Evolutionary conservation across 305 asterid species (phyloP), one percentile per base, ranked within the genome.

Genomic region (Andrographis paniculata): DNA sequence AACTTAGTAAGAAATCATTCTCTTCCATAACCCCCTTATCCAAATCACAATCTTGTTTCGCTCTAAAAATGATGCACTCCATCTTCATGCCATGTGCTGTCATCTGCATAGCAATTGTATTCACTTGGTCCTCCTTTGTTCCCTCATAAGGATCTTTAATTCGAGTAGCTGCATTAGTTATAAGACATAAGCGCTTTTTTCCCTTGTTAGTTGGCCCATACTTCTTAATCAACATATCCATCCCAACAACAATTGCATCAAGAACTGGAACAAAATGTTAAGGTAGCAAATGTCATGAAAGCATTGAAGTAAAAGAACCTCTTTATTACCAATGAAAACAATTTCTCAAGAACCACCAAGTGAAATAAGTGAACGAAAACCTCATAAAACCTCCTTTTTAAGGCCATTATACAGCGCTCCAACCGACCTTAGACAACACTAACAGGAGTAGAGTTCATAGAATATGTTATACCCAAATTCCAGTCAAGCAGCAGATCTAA

Each of bases 71-170:
- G 42, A 91, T 37, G 46, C 89, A 82, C 42, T 91, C 95, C 94
- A 91, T 83, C 80, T 77, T 91, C 88, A 91, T 78, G 70, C 96
- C 89, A 70, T 68, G 75, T 19, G 73, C 54, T 58, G 23, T 56
- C 94, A 91, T 78, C 78, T 86, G 95, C 40, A 66, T 59, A 49
- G 92, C 92, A 75, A 91, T 71, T 60, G 88, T 80, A 71, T 68
- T 78, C 51, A 91, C 91, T 72, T 91, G 96, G 60, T 83, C 95
- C 73, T 83, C 92, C 76, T 91, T 86, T 17, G 94, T 78, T 78
- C 95, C 99, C 68, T 78, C 88, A 17, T 44, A 67, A 28, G 99
- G 89, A 64, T 74, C 77, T 78, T 83, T 86, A 63, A 76, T 75
- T 19, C 88, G 92, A 55, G 78, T 72, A 59, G 51, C 50, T n/a